Base-by-base conservation (phyloP, 768 basidiomycete species). In the Rhizopogon sp. region DNA sequence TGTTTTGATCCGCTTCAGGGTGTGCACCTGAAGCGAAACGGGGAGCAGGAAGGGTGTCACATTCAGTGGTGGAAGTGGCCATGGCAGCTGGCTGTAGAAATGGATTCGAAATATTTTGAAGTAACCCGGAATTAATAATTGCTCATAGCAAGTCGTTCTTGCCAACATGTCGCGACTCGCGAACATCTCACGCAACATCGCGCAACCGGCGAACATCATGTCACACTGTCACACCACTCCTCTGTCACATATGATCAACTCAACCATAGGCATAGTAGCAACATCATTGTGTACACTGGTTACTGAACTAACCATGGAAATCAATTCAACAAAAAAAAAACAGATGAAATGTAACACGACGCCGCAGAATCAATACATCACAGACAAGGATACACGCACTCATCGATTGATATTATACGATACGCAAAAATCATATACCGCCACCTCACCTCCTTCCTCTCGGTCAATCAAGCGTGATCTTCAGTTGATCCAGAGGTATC, bases 401-500 rank as follows among this genome's bases (percentile, higher is more conserved):
- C 52, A 39, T 60, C 52, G 60, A 65, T 70, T 69, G 60, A 71
- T 66, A 69, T 62, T 64, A 68, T 69, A 68, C 64, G 62, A 70
- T 68, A 67, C 67, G 64, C 68, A 65, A 63, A 66, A 50, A 65
- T 60, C 66, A 71, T 65, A 69, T 68, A 67, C 60, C 58, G 49
- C 35, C 10, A 37, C 35, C 31, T 8, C 31, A 6, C 56, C 31
- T 22, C 55, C 31, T 64, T 68, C 61, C 39, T 54, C 58, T 51
- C 57, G 44, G 70, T 88, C 79, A 93, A 73, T 98, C 94, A 75
- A 98, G 81, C 72, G 88, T 85, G 74, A 98, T 93, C 79, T 87
- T 86, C 76, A 98, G 75, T 73, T 97, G 87, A 70, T 98, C 95
- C 72, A 94, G 78, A 72, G 96, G 94, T 88, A 98, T 96, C 72